Evolutionary conservation across 768 basidiomycete species (phyloP).

Genomic region (Suillus subluteus): DNA sequence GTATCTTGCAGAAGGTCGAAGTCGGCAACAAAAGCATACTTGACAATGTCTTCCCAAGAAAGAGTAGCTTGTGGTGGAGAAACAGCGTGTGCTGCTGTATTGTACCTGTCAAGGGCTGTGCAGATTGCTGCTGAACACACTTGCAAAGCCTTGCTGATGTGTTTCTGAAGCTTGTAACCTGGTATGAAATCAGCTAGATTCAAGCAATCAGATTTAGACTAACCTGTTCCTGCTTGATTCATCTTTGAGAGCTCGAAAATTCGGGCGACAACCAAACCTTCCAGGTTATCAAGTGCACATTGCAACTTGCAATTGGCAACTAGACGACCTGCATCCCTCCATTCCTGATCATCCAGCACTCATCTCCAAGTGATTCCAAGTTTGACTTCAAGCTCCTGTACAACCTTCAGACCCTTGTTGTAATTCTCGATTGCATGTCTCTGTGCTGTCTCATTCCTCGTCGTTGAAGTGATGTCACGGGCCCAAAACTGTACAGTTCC

Average conservation of each 20-base stretch:
- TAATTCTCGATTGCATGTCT: neutral
- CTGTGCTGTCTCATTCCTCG: neutral
- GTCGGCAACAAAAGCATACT: neutral
- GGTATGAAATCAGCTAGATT: too few species aligned
- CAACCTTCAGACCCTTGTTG: neutral
- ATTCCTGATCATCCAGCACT: neutral
- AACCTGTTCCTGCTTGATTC: constrained; percentile 29
- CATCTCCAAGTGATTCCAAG: neutral
- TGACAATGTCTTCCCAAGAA: neutral
- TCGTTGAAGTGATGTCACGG: neutral
- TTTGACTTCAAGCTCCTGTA: neutral
- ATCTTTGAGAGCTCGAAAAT: constrained; percentile 27
- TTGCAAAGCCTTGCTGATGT: neutral
- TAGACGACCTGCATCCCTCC: constrained; percentile 8
- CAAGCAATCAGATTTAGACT: constrained; percentile 3
- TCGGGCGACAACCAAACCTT: constrained; percentile 20
- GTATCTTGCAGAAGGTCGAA: neutral
- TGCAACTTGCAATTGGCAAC: constrained; percentile 12
- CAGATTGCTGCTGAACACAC: neutral
- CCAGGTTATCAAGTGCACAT: constrained; percentile 18
- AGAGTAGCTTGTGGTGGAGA: neutral
- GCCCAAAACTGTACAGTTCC: neutral
- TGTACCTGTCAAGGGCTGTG: neutral
- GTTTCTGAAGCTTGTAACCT: neutral
- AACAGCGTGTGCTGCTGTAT: neutral